phyloP scores from a whole-genome alignment of 306 rosid genomes.

The Cucumis hystrix region DNA sequence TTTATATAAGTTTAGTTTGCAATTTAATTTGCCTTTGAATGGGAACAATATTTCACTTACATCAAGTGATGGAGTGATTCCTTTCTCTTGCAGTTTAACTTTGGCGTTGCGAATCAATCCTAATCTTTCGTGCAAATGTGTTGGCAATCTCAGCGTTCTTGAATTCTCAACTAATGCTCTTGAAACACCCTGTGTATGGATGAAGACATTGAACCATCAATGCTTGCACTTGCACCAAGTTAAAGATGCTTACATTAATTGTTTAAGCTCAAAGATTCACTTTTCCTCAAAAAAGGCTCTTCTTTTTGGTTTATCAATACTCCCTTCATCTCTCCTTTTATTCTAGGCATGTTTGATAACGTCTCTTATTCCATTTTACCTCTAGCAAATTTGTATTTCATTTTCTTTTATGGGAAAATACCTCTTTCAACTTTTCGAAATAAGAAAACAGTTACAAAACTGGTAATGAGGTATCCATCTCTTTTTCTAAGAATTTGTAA shows the following conservation, averaged over 20 bases:
- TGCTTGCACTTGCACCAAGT: neutral
- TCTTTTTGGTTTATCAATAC: neutral
- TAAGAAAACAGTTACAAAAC: neutral
- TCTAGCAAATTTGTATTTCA: neutral
- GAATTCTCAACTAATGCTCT: slow-evolving; percentile 83
- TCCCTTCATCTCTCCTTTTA: neutral
- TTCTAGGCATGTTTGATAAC: neutral
- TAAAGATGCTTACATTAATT: neutral
- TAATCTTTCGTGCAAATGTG: slow-evolving; percentile 78
- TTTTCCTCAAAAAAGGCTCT: neutral
- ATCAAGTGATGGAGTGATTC: slow-evolving; percentile 82
- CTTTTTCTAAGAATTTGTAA: neutral
- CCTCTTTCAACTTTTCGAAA: neutral
- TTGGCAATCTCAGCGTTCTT: slow-evolving; percentile 77
- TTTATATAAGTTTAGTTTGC: neutral
- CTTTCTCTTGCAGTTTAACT: slow-evolving; percentile 59
- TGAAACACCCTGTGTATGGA: slow-evolving; percentile 70
- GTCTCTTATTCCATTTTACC: neutral
- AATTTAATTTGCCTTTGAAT: neutral
- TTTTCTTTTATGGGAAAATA: neutral
- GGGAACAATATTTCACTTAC: slow-evolving; percentile 36
- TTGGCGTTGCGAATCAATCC: slow-evolving; percentile 81
- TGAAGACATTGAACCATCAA: slow-evolving; percentile 1
- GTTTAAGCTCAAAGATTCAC: neutral
- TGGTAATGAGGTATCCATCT: neutral